Conservation (phyloP, 208 protist species). For the Crithidia thermophila region DNA sequence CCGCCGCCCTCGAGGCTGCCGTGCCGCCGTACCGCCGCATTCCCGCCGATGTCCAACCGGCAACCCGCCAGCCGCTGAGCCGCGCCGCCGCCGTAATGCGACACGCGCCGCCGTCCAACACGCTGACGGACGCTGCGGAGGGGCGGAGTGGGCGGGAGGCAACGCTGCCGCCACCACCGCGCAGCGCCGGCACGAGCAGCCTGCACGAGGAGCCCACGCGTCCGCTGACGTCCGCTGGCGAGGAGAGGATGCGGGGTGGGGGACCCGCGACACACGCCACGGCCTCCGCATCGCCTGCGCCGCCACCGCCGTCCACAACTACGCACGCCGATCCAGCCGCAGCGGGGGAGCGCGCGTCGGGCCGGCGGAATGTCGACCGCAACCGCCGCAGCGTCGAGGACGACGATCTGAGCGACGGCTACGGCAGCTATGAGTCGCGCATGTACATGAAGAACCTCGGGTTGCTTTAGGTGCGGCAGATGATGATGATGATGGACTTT, state of each 20-base stretch:
- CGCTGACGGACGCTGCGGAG: conserved; percentile 4
- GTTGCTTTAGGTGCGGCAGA: conserved; percentile 38
- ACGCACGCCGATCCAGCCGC: conserved; percentile 9
- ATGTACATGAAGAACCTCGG: conserved; percentile 84
- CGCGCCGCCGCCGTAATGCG: neutral
- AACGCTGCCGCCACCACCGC: conserved; percentile 23
- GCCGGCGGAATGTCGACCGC: neutral
- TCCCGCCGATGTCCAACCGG: neutral
- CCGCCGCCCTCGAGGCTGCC: conserved; percentile 16
- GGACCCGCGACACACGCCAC: neutral
- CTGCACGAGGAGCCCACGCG: neutral
- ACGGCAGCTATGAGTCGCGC: conserved; percentile 86
- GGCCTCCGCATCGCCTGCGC: neutral
- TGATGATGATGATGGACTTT: neutral
- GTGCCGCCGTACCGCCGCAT: conserved; percentile 44
- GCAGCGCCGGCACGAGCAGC: conserved; percentile 3
- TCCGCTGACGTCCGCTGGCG: neutral
- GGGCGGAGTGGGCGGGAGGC: conserved; percentile 5
- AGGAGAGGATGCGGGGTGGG: neutral
- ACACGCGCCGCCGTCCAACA: conserved; percentile 8
- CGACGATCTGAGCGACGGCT: conserved; percentile 87
- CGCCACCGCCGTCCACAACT: neutral
- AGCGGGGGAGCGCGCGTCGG: neutral
- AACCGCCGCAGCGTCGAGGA: conserved; percentile 30
- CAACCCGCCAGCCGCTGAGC: conserved; percentile 19